Evolutionary conservation across 108 stramenopile genomes (phyloP).

Genomic region (Nannochloropsis salina): DNA sequence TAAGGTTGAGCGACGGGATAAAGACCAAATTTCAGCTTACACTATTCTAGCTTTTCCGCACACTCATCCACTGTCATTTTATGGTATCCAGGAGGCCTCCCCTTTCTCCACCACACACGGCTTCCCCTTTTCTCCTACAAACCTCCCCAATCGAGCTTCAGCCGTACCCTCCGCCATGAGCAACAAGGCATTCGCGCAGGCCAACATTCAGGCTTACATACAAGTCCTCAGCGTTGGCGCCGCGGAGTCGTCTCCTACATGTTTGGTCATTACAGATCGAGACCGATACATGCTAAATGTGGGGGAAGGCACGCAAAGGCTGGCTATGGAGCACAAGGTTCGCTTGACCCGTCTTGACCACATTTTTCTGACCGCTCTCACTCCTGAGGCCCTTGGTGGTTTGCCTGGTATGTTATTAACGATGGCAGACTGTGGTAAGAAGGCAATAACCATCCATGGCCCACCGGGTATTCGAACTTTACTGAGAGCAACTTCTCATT

Average conservation of each 20-base stretch:
- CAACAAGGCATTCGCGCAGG: slow-evolving; percentile 2
- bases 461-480: slow-evolving; percentile 35
- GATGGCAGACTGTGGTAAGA: slow-evolving; percentile 30
- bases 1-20: no score
- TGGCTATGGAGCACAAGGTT: slow-evolving; percentile 50
- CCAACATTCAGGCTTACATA: slow-evolving; percentile 28
- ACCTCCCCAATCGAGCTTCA: neutral
- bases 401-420: slow-evolving; percentile 46
- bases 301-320: slow-evolving; percentile 49
- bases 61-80: no score
- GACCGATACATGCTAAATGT: slow-evolving; percentile 48
- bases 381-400: slow-evolving; percentile 43
- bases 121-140: slow-evolving; percentile 18
- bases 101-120: neutral
- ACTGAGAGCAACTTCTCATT: slow-evolving; percentile 29
- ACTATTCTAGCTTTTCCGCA: no score
- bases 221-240: slow-evolving; percentile 43
- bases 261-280: slow-evolving; percentile 33
- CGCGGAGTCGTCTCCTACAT: slow-evolving; percentile 36
- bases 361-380: slow-evolving; percentile 39
- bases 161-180: neutral
- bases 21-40: no score
- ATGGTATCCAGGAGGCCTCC: no score
- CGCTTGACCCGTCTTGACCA: slow-evolving; percentile 31
- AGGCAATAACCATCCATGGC: slow-evolving; percentile 34